Evolutionary conservation across 2,329 filamentous ascomycete genomes (phyloP).

Genomic region (Scedosporium apiospermum): DNA sequence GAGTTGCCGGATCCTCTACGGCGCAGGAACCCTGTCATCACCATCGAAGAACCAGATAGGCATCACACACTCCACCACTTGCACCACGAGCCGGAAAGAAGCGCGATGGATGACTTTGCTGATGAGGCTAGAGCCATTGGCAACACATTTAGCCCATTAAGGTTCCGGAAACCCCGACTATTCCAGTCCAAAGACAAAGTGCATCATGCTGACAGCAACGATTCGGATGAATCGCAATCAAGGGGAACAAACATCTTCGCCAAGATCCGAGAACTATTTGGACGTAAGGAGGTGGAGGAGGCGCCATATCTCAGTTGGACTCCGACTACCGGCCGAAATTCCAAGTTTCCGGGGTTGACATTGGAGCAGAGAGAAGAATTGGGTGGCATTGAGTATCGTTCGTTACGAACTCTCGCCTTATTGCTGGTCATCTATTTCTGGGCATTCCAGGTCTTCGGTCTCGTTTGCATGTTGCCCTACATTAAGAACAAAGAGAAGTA

Average conservation of each 20-base stretch:
- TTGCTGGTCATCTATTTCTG: slow-evolving; percentile 75
- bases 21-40: slow-evolving; percentile 31
- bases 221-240: background rate
- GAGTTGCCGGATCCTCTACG: slow-evolving; percentile 28
- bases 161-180: slow-evolving; percentile 32
- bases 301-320: slow-evolving; percentile 93
- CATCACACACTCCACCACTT: slow-evolving; percentile 13
- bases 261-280: background rate
- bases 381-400: slow-evolving; percentile 92
- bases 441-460: slow-evolving; percentile 69
- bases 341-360: slow-evolving; percentile 77
- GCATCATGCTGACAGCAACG: slow-evolving; percentile 19
- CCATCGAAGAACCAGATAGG: slow-evolving; percentile 53
- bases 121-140: slow-evolving; percentile 33
- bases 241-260: background rate
- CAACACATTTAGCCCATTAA: slow-evolving; percentile 29
- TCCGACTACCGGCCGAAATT: slow-evolving; percentile 87
- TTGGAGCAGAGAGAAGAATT: slow-evolving; percentile 91
- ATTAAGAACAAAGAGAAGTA: slow-evolving; percentile 58
- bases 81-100: background rate
- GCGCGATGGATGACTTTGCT: slow-evolving; percentile 22
- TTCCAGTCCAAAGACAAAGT: slow-evolving; percentile 26
- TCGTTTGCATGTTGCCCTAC: slow-evolving; percentile 70
- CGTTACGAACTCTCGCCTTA: slow-evolving; percentile 73
- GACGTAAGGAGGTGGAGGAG: slow-evolving; percentile 19